Conservation (phyloP, 2,329 filamentous ascomycete species). For the Aspergillus spinulosporus region DNA sequence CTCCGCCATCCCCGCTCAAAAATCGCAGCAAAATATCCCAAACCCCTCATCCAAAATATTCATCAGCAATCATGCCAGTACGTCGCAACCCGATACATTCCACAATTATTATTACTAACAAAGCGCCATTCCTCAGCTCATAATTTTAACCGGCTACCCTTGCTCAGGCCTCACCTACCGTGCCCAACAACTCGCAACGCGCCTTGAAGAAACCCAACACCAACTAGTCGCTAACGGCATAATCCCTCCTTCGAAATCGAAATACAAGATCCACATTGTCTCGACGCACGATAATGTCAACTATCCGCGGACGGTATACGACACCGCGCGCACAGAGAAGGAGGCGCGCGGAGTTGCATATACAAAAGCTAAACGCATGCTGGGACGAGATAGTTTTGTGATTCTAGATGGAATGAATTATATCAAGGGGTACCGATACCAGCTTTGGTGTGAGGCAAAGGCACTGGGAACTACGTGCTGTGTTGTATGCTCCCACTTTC, state of each 20-base stretch:
- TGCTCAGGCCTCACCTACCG: conserved; percentile 64
- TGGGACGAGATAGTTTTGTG: conserved; percentile 60
- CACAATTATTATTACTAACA: not conserved
- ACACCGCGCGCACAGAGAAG: conserved; percentile 60
- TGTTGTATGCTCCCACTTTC: conserved; percentile 49
- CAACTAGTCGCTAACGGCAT: conserved; percentile 38
- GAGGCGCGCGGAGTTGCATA: conserved; percentile 63
- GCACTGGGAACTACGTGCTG: conserved; percentile 62
- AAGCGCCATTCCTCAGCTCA: conserved; percentile 47
- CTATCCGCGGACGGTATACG: conserved; percentile 55
- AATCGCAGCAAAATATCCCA: conserved; percentile 10
- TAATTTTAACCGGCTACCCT: conserved; percentile 63
- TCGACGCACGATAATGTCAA: conserved; percentile 40
- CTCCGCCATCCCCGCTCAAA: conserved; percentile 10
- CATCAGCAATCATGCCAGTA: not conserved
- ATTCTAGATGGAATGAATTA: conserved; percentile 67
- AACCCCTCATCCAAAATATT: conserved; percentile 21
- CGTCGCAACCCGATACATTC: not conserved
- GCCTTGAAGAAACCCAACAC: conserved; percentile 53
- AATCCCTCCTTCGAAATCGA: conserved; percentile 45
- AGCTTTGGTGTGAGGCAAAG: conserved; percentile 68
- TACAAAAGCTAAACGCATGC: conserved; percentile 60
- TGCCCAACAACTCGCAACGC: conserved; percentile 56
- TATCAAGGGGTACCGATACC: conserved; percentile 68
- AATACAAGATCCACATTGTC: conserved; percentile 45